Conservation (phyloP, 2,329 filamentous ascomycete genomes). For the Scopulariopsis brevicaulis region DNA sequence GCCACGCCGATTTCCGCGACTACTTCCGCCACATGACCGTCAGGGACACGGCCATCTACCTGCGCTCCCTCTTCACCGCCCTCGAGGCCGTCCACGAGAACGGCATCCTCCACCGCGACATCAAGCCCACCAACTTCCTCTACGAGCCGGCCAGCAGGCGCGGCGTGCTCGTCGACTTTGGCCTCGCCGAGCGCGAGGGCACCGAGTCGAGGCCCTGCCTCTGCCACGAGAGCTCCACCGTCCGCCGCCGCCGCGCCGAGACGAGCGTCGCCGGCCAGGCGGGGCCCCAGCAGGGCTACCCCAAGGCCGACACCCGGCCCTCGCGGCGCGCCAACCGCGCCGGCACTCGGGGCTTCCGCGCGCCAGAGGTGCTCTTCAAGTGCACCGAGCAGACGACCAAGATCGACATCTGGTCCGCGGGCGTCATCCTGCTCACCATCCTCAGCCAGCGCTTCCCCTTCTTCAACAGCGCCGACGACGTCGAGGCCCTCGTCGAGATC, state of each 20-base stretch:
- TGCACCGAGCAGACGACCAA: constrained; percentile 90
- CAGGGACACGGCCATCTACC: constrained; percentile 78
- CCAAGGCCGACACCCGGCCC: constrained; percentile 78
- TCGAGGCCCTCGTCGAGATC: constrained; percentile 96
- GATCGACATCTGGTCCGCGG: constrained; percentile 94
- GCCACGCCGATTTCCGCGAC: constrained; percentile 85
- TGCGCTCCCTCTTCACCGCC: constrained; percentile 78
- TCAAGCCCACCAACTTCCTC: constrained; percentile 95
- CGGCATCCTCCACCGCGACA: constrained; percentile 84
- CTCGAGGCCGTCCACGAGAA: constrained; percentile 73
- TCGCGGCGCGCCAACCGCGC: constrained; percentile 88
- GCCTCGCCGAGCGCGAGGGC: constrained; percentile 78
- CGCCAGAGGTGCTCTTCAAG: constrained; percentile 93
- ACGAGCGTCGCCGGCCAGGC: constrained; percentile 45
- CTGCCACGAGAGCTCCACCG: constrained; percentile 56
- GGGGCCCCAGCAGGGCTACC: constrained; percentile 56
- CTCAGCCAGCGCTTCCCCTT: constrained; percentile 89
- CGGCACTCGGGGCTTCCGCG: constrained; percentile 89
- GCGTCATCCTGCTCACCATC: constrained; percentile 94
- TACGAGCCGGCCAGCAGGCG: constrained; percentile 73
- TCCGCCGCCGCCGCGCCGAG: constrained; percentile 49
- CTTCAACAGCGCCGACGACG: constrained; percentile 97
- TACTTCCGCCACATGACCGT: constrained; percentile 90
- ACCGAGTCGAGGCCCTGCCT: constrained; percentile 69
- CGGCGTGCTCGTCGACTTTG: constrained; percentile 96